A percentile compares a stretch with the other conserved stretches of the same genome.
Evolutionary conservation across 2,329 filamentous ascomycete species (phyloP).

Genomic region (Tolypocladium endophyticum): DNA sequence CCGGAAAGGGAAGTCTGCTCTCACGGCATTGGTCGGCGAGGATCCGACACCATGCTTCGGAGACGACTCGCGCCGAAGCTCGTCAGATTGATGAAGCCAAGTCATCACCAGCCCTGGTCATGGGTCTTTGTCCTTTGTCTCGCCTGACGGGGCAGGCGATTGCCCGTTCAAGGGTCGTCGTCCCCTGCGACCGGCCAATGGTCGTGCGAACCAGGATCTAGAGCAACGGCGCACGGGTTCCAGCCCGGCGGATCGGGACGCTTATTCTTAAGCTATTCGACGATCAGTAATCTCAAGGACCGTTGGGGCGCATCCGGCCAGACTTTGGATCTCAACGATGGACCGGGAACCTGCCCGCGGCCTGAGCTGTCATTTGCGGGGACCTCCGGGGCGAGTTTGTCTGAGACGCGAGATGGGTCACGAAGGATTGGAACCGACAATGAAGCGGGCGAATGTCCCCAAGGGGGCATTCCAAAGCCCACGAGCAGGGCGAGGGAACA

Average conservation of each 20-base stretch:
- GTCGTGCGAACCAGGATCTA: not conserved
- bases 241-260: conserved; percentile 1
- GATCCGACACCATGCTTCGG: not conserved
- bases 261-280: not conserved
- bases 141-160: not conserved
- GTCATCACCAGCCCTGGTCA: not conserved
- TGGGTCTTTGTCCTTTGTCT: not conserved
- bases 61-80: not conserved
- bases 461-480: not conserved
- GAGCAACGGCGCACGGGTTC: not conserved
- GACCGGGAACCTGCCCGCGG: not conserved
- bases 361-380: not conserved
- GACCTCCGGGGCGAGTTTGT: not conserved
- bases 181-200: not conserved
- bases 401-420: not conserved
- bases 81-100: not conserved
- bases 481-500: not conserved
- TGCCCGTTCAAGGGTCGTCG: not conserved
- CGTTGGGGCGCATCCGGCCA: not conserved
- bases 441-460: not conserved
- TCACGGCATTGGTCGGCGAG: not conserved
- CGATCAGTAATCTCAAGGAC: not conserved
- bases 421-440: not conserved
- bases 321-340: not conserved
- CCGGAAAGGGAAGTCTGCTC: not conserved